Evolutionary conservation across 345 rosid species (phyloP).

Genomic region (Camelina hispida): DNA sequence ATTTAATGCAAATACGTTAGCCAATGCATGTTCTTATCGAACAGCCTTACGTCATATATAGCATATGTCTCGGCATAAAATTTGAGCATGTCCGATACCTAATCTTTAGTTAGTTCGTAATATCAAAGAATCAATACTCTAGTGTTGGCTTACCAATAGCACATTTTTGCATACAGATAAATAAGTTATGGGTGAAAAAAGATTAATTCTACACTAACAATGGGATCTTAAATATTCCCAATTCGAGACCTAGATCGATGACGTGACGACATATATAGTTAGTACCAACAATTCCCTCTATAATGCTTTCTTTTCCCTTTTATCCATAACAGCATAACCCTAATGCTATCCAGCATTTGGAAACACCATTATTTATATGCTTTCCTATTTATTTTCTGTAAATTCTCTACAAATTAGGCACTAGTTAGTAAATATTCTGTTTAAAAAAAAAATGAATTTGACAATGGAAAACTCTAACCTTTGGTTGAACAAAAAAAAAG

Average conservation of each 20-base stretch:
- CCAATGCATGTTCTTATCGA: slow-evolving; percentile 2
- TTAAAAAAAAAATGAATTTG: not conserved
- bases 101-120: slow-evolving; percentile 8
- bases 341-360: slow-evolving; percentile 38
- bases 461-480: not conserved
- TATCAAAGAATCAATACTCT: slow-evolving; percentile 31
- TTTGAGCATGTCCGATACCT: slow-evolving; percentile 5
- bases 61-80: not conserved
- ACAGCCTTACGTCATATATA: slow-evolving; percentile 4
- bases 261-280: slow-evolving; percentile 12
- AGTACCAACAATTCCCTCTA: slow-evolving; percentile 27
- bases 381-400: not conserved
- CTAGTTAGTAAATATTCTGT: not conserved
- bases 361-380: slow-evolving; percentile 23
- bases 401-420: not conserved
- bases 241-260: slow-evolving; percentile 16
- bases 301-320: slow-evolving; percentile 29
- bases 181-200: slow-evolving; percentile 3
- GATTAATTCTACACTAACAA: not conserved
- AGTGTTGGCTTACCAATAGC: slow-evolving; percentile 26
- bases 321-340: slow-evolving; percentile 19
- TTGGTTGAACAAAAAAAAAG: not conserved
- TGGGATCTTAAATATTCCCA: slow-evolving; percentile 10
- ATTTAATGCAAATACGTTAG: too few species aligned
- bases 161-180: slow-evolving; percentile 14